Conservation (phyloP, 345 rosid species). For the Sisymbrium altissimum region DNA sequence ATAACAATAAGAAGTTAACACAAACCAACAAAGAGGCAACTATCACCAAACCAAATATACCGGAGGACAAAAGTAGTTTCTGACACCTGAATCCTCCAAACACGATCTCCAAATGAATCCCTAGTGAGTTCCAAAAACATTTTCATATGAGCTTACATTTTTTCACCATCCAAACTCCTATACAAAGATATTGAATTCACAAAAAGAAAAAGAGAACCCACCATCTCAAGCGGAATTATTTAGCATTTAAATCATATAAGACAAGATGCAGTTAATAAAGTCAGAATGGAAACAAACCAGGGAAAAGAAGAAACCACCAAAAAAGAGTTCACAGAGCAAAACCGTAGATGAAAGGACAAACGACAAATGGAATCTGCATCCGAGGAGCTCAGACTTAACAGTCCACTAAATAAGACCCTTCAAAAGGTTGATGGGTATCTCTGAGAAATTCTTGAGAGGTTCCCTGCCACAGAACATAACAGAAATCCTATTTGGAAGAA, state of each 20-base stretch:
- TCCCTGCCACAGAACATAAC: background rate
- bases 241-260: background rate
- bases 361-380: background rate
- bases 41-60: background rate
- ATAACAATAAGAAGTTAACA: background rate
- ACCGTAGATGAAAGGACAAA: background rate
- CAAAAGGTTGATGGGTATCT: background rate
- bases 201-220: background rate
- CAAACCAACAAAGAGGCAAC: background rate
- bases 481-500: background rate
- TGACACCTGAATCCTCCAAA: background rate
- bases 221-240: background rate
- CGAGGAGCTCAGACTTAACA: too few relatives aligned
- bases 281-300: background rate
- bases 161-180: background rate
- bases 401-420: too few relatives aligned
- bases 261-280: background rate
- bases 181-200: background rate
- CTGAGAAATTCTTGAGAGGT: background rate
- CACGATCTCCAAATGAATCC: too few relatives aligned
- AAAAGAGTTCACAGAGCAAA: background rate
- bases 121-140: background rate
- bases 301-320: background rate
- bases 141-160: background rate
- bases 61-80: background rate